These are phyloP conservation scores for Cenococcum geophilum DNA, from an alignment of 495 filamentous ascomycete genomes.

Conservation along the genomic window DNA sequence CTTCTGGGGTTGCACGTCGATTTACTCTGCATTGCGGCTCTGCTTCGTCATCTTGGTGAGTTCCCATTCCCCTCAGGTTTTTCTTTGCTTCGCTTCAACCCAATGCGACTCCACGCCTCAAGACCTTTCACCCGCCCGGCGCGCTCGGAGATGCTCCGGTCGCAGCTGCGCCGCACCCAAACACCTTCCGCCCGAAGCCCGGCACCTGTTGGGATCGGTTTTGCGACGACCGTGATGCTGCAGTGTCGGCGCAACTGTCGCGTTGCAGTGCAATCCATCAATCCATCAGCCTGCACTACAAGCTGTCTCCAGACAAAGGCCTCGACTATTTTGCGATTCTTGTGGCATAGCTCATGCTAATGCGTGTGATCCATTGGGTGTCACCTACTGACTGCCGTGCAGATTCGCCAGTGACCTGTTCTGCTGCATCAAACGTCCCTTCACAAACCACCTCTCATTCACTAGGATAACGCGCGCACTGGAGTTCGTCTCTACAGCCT, in stretches of 20 bases:
- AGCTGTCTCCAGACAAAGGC: neutral
- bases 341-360: slow-evolving; percentile 12
- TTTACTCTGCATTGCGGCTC: slow-evolving; percentile 19
- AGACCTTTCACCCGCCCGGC: too few species aligned
- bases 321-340: neutral
- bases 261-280: too few species aligned
- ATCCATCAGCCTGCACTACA: neutral
- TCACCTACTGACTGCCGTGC: slow-evolving; percentile 19
- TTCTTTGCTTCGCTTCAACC: slow-evolving; percentile 16
- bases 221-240: too few species aligned
- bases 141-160: too few species aligned
- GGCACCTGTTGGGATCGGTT: too few species aligned
- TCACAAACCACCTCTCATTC: slow-evolving; percentile 21
- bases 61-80: slow-evolving; percentile 4
- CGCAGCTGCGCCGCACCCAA: too few species aligned
- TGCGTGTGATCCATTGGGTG: slow-evolving; percentile 23
- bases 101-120: neutral
- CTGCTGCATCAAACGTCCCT: slow-evolving; percentile 5
- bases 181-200: too few species aligned
- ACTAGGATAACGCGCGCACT: slow-evolving; percentile 8
- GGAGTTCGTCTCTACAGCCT: slow-evolving; percentile 17
- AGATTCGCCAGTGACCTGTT: slow-evolving; percentile 24
- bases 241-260: neutral
- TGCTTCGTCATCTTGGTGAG: slow-evolving; percentile 18
- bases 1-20: slow-evolving; percentile 22